Conservation (phyloP, 2,329 filamentous ascomycete species). For the Ascocoryne sarcoides region DNA sequence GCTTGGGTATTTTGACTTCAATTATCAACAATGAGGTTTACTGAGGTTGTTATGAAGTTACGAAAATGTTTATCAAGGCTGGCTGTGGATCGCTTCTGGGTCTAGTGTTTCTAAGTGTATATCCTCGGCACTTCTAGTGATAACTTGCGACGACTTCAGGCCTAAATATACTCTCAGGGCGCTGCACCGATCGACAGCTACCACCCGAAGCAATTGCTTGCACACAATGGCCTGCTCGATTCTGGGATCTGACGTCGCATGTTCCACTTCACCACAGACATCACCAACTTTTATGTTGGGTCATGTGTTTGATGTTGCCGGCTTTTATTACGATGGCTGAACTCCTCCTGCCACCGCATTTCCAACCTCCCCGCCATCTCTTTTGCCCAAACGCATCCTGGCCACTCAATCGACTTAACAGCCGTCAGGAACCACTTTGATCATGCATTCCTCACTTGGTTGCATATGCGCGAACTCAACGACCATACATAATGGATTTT, state of each 20-base stretch:
- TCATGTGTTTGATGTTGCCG: conserved; percentile 10
- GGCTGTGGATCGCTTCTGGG: too few species aligned
- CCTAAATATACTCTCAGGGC: background rate
- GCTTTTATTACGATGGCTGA: conserved; percentile 18
- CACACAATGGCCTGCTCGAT: background rate
- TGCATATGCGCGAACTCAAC: conserved; percentile 20
- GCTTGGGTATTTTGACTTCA: too few species aligned
- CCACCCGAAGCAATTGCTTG: background rate
- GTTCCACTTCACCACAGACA: background rate
- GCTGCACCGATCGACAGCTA: background rate
- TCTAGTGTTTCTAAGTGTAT: too few species aligned
- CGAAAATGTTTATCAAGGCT: too few species aligned
- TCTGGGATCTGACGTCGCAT: background rate
- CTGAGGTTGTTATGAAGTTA: too few species aligned
- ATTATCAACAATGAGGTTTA: too few species aligned
- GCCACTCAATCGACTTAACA: conserved; percentile 20
- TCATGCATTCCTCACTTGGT: conserved; percentile 21
- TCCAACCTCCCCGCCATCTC: conserved; percentile 12
- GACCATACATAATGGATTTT: conserved; percentile 23
- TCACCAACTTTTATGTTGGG: background rate
- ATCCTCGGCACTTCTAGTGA: too few species aligned
- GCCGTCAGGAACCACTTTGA: conserved; percentile 10
- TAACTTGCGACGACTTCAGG: background rate
- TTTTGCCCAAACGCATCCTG: conserved; percentile 4
- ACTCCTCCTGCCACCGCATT: conserved; percentile 11